Conservation (phyloP, 2,329 filamentous ascomycete species). For the Verticillium tricorpus region DNA sequence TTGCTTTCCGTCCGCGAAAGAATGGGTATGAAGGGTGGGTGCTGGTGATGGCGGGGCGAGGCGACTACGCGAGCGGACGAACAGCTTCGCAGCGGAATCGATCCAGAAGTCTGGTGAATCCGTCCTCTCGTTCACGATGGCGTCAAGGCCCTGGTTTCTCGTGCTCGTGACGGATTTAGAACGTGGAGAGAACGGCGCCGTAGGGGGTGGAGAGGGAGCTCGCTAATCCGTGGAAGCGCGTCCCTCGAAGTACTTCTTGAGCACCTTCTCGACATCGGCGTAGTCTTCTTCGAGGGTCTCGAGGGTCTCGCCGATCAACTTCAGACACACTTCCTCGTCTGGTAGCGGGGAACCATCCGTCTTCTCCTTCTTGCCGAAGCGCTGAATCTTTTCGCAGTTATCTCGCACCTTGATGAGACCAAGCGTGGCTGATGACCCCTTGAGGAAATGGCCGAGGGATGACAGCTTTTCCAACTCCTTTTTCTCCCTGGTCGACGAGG, state of each 20-base stretch:
- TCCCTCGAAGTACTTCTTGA: slow-evolving; percentile 48
- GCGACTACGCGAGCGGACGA: not conserved
- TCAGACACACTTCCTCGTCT: slow-evolving; percentile 64
- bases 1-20: not conserved
- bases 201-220: slow-evolving; percentile 10
- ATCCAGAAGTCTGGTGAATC: not conserved
- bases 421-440: slow-evolving; percentile 92
- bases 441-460: slow-evolving; percentile 88
- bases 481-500: slow-evolving; percentile 46
- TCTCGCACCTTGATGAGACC: slow-evolving; percentile 89
- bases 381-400: slow-evolving; percentile 93
- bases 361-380: slow-evolving; percentile 80
- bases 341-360: slow-evolving; percentile 65
- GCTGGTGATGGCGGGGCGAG: not conserved
- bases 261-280: slow-evolving; percentile 62
- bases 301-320: slow-evolving; percentile 67
- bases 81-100: not conserved
- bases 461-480: slow-evolving; percentile 73
- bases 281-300: slow-evolving; percentile 72
- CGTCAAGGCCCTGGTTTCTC: slow-evolving; percentile 28
- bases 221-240: not conserved
- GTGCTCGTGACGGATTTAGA: slow-evolving; percentile 16
- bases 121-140: slow-evolving; percentile 9
- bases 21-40: not conserved
- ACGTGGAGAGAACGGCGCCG: slow-evolving; percentile 7